Conservation (phyloP, 768 basidiomycete genomes). For the Tephrocybe rancida region DNA sequence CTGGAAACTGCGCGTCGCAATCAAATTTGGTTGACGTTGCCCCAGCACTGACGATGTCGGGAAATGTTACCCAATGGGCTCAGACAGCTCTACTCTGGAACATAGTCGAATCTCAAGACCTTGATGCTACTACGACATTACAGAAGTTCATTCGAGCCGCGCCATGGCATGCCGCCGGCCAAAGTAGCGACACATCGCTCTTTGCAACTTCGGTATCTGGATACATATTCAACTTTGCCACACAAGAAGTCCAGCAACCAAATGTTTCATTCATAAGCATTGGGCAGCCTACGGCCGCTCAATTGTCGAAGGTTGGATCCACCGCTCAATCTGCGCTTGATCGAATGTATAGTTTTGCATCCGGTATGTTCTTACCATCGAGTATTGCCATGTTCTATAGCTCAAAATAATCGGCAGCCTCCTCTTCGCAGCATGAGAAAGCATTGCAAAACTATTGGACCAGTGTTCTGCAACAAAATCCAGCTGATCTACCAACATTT, state of each 20-base stretch:
- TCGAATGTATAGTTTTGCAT: conserved; percentile 61
- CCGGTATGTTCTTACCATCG: conserved; percentile 41
- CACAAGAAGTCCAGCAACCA: conserved; percentile 49
- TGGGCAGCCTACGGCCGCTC: conserved; percentile 47
- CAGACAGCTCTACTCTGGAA: conserved; percentile 64
- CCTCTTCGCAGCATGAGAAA: conserved; percentile 51
- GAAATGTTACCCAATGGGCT: conserved; percentile 60
- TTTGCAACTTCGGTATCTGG: conserved; percentile 51
- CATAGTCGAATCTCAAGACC: conserved; percentile 52
- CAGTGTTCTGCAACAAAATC: conserved; percentile 46
- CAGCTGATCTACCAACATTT: conserved; percentile 46
- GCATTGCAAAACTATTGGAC: conserved; percentile 60
- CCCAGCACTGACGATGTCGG: conserved; percentile 41
- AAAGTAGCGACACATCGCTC: conserved; percentile 37
- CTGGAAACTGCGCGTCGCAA: conserved; percentile 52
- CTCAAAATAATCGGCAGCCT: conserved; percentile 41
- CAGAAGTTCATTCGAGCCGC: conserved; percentile 49
- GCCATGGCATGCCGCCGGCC: conserved; percentile 46
- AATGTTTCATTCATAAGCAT: conserved; percentile 44
- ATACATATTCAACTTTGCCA: conserved; percentile 61
- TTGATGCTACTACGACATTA: conserved; percentile 35
- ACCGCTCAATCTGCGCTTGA: conserved; percentile 45
- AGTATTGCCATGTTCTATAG: not conserved
- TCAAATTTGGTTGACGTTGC: conserved; percentile 57
- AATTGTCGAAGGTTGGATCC: conserved; percentile 44